Conservation (phyloP, 768 basidiomycete genomes). For the Porpolomopsis calyptriformis region DNA sequence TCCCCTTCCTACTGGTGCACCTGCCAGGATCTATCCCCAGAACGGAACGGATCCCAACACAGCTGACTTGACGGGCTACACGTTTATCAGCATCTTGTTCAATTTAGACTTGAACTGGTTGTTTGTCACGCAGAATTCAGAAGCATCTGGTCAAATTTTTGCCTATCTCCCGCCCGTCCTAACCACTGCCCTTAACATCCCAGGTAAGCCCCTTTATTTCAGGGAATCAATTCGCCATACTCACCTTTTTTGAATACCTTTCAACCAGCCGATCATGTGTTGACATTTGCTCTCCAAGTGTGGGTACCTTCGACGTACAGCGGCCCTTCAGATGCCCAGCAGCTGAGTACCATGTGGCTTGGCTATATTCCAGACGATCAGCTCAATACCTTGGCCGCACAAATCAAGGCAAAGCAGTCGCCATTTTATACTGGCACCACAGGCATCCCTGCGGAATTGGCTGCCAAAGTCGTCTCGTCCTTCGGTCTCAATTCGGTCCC, state of each 20-base stretch:
- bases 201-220: conserved; percentile 20
- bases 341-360: conserved; percentile 61
- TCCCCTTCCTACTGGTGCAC: conserved; percentile 48
- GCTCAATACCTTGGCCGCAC: conserved; percentile 51
- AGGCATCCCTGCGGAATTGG: conserved; percentile 44
- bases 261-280: conserved; percentile 23
- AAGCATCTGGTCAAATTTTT: conserved; percentile 70
- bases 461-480: conserved; percentile 57
- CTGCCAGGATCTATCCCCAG: conserved; percentile 47
- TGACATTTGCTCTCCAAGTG: conserved; percentile 52
- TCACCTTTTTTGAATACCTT: conserved; percentile 5
- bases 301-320: conserved; percentile 52
- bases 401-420: conserved; percentile 53
- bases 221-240: conserved; percentile 2
- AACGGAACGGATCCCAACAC: conserved; percentile 17
- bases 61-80: conserved; percentile 27
- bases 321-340: conserved; percentile 31
- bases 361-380: conserved; percentile 50
- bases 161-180: conserved; percentile 47
- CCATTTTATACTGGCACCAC: conserved; percentile 49
- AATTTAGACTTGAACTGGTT: conserved; percentile 50
- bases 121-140: conserved; percentile 47
- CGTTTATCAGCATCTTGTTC: conserved; percentile 58
- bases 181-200: conserved; percentile 21
- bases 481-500: conserved; percentile 45